These are phyloP conservation scores for Ustilago trichophora DNA, from an alignment of 1,284 basidiomycete genomes.

Conservation along the genomic window DNA sequence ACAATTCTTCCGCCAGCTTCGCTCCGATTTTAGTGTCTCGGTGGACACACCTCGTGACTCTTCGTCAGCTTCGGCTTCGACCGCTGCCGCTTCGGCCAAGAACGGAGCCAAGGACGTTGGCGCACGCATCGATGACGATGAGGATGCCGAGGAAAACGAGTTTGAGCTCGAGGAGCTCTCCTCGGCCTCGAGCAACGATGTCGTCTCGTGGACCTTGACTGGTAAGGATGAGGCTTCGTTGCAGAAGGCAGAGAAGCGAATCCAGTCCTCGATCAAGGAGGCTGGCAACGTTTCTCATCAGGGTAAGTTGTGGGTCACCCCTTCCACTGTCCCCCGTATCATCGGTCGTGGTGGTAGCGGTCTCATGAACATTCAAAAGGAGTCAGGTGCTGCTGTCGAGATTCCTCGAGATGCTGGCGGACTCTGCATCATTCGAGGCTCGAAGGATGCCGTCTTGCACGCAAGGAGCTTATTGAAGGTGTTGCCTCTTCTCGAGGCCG, in stretches of 20 bases:
- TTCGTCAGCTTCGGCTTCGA: slow-evolving; percentile 14
- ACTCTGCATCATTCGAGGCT: slow-evolving; percentile 55
- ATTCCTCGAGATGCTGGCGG: slow-evolving; percentile 54
- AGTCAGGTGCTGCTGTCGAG: slow-evolving; percentile 54
- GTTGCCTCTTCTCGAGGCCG: slow-evolving; percentile 32
- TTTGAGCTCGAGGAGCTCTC: slow-evolving; percentile 47
- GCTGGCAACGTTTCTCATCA: slow-evolving; percentile 46
- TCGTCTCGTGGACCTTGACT: slow-evolving; percentile 54
- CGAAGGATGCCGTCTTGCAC: slow-evolving; percentile 50
- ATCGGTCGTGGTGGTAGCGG: slow-evolving; percentile 54
- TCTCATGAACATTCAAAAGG: slow-evolving; percentile 50
- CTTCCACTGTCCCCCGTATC: slow-evolving; percentile 47
- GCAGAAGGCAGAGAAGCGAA: slow-evolving; percentile 43
- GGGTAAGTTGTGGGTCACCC: slow-evolving; percentile 49
- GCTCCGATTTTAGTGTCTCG: slow-evolving; percentile 50
- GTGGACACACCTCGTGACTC: slow-evolving; percentile 52
- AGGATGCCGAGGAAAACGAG: slow-evolving; percentile 41
- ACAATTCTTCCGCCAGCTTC: slow-evolving; percentile 56
- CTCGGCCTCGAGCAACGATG: slow-evolving; percentile 17
- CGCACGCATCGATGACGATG: slow-evolving; percentile 56
- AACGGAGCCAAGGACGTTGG: slow-evolving; percentile 10
- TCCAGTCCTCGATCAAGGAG: slow-evolving; percentile 29
- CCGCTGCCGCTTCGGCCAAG: slow-evolving; percentile 17
- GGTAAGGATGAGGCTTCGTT: slow-evolving; percentile 49
- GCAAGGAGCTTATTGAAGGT: slow-evolving; percentile 52